Percentiles rank a stretch among this genome's conserved stretches.
These are phyloP conservation scores for Yamadazyma atlantica DNA, from an alignment of 1,139 yeast species.

Conservation along the genomic window DNA sequence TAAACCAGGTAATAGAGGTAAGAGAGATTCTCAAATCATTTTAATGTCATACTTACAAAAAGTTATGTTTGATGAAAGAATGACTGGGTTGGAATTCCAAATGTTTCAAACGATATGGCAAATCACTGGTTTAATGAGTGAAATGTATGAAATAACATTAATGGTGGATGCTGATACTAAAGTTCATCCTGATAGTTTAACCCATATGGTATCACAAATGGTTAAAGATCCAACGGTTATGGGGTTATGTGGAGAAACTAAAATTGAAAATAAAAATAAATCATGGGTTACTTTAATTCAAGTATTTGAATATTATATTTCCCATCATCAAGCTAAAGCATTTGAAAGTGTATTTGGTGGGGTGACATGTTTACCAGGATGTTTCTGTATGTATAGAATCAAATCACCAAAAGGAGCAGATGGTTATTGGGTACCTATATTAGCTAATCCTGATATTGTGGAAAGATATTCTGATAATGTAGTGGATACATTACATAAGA, in stretches of 20 bases:
- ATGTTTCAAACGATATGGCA: conserved; percentile 78
- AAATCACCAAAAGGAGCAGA: conserved; percentile 88
- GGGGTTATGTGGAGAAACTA: conserved; percentile 98
- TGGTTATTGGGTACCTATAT: conserved; percentile 95
- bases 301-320: conserved; percentile 92
- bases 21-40: conserved; percentile 94
- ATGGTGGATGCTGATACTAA: conserved; percentile 99
- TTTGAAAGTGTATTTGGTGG: conserved; percentile 96
- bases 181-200: conserved; percentile 84
- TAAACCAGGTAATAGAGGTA: conserved; percentile 98
- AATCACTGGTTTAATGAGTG: conserved; percentile 86
- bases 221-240: conserved; percentile 84
- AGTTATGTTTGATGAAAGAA: conserved; percentile 92
- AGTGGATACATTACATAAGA: conserved; percentile 82
- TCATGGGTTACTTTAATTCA: conserved; percentile 96
- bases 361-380: conserved; percentile 97
- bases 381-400: conserved; percentile 94
- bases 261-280: conserved; percentile 80
- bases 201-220: conserved; percentile 93
- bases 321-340: conserved; percentile 95
- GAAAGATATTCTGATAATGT: conserved; percentile 92
- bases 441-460: conserved; percentile 95
- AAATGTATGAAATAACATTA: conserved; percentile 76
- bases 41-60: conserved; percentile 91
- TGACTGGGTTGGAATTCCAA: conserved; percentile 91